Evolutionary conservation across 2,329 filamentous ascomycete species (phyloP), one percentile per base, ranked within the genome.

Genomic region (Cladosporium sp.): DNA sequence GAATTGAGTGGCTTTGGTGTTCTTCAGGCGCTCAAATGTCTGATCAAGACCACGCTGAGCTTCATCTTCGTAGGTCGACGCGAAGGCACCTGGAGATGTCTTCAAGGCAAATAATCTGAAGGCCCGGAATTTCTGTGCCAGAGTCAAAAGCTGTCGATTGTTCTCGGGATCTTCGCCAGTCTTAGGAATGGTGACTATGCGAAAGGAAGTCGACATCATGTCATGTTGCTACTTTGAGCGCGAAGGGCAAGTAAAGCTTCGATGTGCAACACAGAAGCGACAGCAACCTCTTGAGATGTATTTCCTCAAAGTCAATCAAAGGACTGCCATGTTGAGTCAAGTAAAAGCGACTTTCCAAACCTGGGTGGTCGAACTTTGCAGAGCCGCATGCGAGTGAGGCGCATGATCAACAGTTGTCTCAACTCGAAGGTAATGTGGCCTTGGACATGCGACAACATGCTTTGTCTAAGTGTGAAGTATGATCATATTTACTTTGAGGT

Each of bases 1-100:
- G 40, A 65, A 58, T 17, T 59, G 55, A 12, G 52, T 52, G 3
- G 64, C 63, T 27, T 61, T 56, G 4, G 56, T 54, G 39, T 58
- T 64, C 22, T 40, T 51, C 24, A 67, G 51, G 2, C 64, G 54
- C 24, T 61, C 52, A 40, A 59, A 48, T 8, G 53, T 62, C n/a
- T 56, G 51, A 15, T 54, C 44, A 7, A 59, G 39, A 22, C 45
- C 53, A 32, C 55, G 54, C 22, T 55, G 32, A n/a, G 43, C 47
- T 39, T 66, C 63, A 17, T 48, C 42, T 27, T 63, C 61, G 49
- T 63, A 64, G 4, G 58, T 61, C 8, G 63, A 62, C 7, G 59
- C 61, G 47, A 65, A 68, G 7, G 58, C 61, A 38, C 62, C 58
- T n/a, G 64, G 64, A 30, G 57, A 54, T 27, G 43, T 55, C 43